phyloP scores from a whole-genome alignment of 2,329 filamentous ascomycete species.

The Fusarium algeriense region DNA sequence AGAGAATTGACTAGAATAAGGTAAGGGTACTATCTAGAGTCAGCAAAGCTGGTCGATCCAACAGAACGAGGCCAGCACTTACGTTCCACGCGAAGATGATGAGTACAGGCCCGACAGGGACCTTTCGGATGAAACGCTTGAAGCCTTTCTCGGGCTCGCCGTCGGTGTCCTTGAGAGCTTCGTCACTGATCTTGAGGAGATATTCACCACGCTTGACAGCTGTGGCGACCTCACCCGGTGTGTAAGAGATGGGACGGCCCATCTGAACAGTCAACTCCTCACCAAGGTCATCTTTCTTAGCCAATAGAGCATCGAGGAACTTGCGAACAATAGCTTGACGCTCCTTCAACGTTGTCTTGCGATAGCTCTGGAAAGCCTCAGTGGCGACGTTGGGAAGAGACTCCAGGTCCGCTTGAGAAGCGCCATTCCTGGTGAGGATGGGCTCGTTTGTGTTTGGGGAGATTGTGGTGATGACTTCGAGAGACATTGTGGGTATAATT shows the following conservation, averaged over 20 bases:
- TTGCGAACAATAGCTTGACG: slow-evolving; percentile 85
- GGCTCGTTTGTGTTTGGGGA: slow-evolving; percentile 90
- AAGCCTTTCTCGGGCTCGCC: slow-evolving; percentile 90
- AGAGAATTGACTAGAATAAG: slow-evolving; percentile 93
- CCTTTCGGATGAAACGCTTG: slow-evolving; percentile 89
- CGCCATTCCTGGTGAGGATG: slow-evolving; percentile 82
- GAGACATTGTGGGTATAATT: slow-evolving; percentile 63
- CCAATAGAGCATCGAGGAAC: slow-evolving; percentile 77
- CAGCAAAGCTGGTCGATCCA: slow-evolving; percentile 7
- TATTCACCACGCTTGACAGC: slow-evolving; percentile 89
- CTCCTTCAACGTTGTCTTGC: slow-evolving; percentile 78
- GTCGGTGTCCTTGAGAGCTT: slow-evolving; percentile 81
- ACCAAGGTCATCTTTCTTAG: slow-evolving; percentile 83
- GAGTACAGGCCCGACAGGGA: slow-evolving; percentile 87
- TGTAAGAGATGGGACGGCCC: slow-evolving; percentile 92
- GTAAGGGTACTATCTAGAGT: slow-evolving; percentile 81
- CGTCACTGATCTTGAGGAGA: slow-evolving; percentile 83
- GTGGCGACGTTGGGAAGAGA: slow-evolving; percentile 78
- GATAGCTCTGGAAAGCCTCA: slow-evolving; percentile 81
- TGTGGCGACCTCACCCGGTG: slow-evolving; percentile 84
- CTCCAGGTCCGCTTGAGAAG: slow-evolving; percentile 77
- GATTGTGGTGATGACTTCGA: slow-evolving; percentile 79
- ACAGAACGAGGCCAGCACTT: slow-evolving; percentile 53
- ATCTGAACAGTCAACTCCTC: slow-evolving; percentile 93
- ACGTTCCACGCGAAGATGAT: slow-evolving; percentile 98